Evolutionary conservation across 495 filamentous ascomycete genomes (phyloP).

Genomic region (Aspergillus avenaceus): DNA sequence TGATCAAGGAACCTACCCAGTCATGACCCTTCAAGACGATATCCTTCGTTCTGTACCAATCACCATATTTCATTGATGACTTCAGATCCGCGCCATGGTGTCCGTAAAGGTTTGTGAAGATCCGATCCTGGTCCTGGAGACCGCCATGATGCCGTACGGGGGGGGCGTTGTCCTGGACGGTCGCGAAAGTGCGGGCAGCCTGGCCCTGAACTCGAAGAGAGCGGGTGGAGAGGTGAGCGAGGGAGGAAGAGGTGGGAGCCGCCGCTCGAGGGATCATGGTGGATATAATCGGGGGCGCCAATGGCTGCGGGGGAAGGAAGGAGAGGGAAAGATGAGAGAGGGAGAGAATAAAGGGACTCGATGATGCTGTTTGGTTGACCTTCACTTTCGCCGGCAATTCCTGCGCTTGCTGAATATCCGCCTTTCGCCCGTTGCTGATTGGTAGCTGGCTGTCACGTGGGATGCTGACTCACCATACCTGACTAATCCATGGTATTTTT

Average conservation of each 20-base stretch:
- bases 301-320: slow-evolving; percentile 20
- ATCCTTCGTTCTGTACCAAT: slow-evolving; percentile 99
- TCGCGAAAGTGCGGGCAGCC: slow-evolving; percentile 71
- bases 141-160: slow-evolving; percentile 76
- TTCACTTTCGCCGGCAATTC: slow-evolving; percentile 33
- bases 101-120: slow-evolving; percentile 97
- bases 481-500: too few relatives aligned
- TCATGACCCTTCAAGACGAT: slow-evolving; percentile 95
- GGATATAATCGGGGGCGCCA: slow-evolving; percentile 31
- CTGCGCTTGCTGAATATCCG: slow-evolving; percentile 47
- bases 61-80: slow-evolving; percentile 95
- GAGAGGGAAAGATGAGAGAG: slow-evolving; percentile 24
- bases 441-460: slow-evolving; percentile 28
- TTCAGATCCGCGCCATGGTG: slow-evolving; percentile 88
- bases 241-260: slow-evolving; percentile 44
- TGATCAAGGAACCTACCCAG: slow-evolving; percentile 57
- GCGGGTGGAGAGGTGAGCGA: slow-evolving; percentile 52
- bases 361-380: slow-evolving; percentile 23
- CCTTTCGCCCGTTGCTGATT: slow-evolving; percentile 39
- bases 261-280: slow-evolving; percentile 51
- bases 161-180: slow-evolving; percentile 75
- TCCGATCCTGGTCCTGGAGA: slow-evolving; percentile 90
- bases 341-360: slow-evolving; percentile 15
- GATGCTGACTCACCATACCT: slow-evolving; percentile 24
- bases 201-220: slow-evolving; percentile 48